Evolutionary conservation across 2,329 filamentous ascomycete genomes (phyloP), one percentile per base, ranked within the genome.

Genomic region (Colletotrichum theobromicola): DNA sequence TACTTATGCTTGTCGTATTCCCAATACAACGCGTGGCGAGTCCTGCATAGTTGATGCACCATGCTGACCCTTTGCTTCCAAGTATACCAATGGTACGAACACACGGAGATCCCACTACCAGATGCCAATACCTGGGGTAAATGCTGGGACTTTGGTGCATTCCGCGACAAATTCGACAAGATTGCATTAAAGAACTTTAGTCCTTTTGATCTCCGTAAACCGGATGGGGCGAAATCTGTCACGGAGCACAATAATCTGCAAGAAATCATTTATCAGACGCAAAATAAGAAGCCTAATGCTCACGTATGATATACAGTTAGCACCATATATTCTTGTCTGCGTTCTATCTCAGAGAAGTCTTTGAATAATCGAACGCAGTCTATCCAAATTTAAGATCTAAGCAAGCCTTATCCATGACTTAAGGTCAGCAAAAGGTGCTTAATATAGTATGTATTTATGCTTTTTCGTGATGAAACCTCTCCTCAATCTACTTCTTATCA

Each of bases 51-150:
- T n/a, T n/a, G 26, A 26, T 15, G 24, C 53, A 8, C 16, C 13
- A 57, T 28, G 18, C 26, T 28, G 26, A 57, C 15, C 18, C 4
- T 26, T 57, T 28, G 9, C 21, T 28, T 12, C 64, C 12, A 37
- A 70, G 67, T 70, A 10, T 70, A 65, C 9, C 67, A 70, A 34
- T 70, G 67, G 67, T 70, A 70, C 16, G 50, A 65, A 8, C 67
- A 70, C 15, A 70, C 60, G 8, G 67, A 70, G 10, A 58, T 70
- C 10, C 67, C 67, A 4, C n/a, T 70, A 13, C 67, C 67, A 4
- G 67, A 70, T 46, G 67, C 60, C 32, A 70, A 70, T 28, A 70
- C 67, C 10, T 65, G 67, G 67, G 67, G 67, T 18, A 70, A 70
- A 34, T 70, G 67, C 46, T 70, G 67, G 67, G 67, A 70, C 12